Conservation (phyloP, 2,329 filamentous ascomycete species). For the Nigrospora oryzae region DNA sequence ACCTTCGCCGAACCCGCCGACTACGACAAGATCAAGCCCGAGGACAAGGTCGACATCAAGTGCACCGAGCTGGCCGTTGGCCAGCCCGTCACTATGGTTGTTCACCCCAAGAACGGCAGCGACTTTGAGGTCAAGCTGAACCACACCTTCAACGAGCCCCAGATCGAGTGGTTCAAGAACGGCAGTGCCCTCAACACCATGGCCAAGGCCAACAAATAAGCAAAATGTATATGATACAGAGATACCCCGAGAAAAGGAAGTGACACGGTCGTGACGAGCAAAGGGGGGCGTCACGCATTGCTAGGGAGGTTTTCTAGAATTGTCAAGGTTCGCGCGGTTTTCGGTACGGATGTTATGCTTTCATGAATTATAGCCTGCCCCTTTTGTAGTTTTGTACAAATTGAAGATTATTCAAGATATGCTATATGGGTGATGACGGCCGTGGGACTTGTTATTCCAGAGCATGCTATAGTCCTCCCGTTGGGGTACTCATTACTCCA, state of each 20-base stretch:
- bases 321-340: constrained; percentile 19
- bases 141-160: constrained; percentile 97
- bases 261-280: constrained; percentile 9
- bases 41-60: constrained; percentile 83
- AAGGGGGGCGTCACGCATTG: constrained; percentile 12
- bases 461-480: no score
- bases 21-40: constrained; percentile 92
- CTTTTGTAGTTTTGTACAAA: constrained; percentile 27
- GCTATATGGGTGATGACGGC: no score
- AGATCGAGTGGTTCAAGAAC: constrained; percentile 99
- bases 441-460: no score
- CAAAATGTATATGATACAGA: constrained; percentile 1
- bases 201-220: constrained; percentile 56
- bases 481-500: no score
- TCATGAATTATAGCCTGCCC: constrained; percentile 15
- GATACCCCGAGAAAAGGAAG: constrained; percentile 4
- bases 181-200: constrained; percentile 97
- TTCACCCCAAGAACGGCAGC: constrained; percentile 79
- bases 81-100: constrained; percentile 83
- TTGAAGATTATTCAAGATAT: constrained; percentile 18
- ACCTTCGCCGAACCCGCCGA: constrained; percentile 92
- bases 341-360: constrained; percentile 19
- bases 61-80: constrained; percentile 86
- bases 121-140: constrained; percentile 75
- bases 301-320: constrained; percentile 23